Evolutionary conservation across 306 rosid species (phyloP), one percentile per base, ranked within the genome.

Genomic region (Cucurbita moschata): DNA sequence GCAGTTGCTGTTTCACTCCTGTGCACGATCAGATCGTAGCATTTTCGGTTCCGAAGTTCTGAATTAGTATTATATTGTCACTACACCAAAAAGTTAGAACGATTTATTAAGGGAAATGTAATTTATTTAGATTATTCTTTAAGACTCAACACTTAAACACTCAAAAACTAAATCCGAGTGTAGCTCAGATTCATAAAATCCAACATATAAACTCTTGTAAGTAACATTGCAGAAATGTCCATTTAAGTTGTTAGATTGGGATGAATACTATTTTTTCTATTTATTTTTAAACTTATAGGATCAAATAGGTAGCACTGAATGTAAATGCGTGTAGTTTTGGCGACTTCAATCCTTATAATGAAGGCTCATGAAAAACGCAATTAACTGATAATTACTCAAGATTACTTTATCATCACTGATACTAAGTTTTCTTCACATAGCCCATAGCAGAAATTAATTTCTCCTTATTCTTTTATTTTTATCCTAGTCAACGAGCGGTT

Each of bases 401-500:
- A 68, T 50, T 70, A 30, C 52, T 55, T 54, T n/a, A 53, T 57
- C 53, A 1, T 53, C 47, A 19, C 54, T 55, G 30, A 55, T 43
- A 40, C 40, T 55, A 18, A 11, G 53, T 18, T 72, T 50, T 70
- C 59, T 49, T 50, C 42, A 46, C 18, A 23, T 13, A 51, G 14
- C 46, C 5, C 65, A 5, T 5, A 11, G 72, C 18, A 19, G 19
- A 72, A 37, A 19, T 40, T 57, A 53, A 9, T 15, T 39, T 18
- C n/a, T 47, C 30, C 5, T 44, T n/a, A 47, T 63, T 12, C 38
- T 65, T 70, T 51, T 54, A 9, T 75, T 74, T 74, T 59, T 10
- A 21, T 70, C 77, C 76, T 79, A 94, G 97, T 89, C 97, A 91
- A 77, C 83, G 96, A 66, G 99, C 97, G 43, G 97, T 95, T 68